A percentile compares a stretch with the other conserved stretches of the same genome.
phyloP scores from a whole-genome alignment of 2,329 filamentous ascomycete species.

The Sporothrix inflata region DNA sequence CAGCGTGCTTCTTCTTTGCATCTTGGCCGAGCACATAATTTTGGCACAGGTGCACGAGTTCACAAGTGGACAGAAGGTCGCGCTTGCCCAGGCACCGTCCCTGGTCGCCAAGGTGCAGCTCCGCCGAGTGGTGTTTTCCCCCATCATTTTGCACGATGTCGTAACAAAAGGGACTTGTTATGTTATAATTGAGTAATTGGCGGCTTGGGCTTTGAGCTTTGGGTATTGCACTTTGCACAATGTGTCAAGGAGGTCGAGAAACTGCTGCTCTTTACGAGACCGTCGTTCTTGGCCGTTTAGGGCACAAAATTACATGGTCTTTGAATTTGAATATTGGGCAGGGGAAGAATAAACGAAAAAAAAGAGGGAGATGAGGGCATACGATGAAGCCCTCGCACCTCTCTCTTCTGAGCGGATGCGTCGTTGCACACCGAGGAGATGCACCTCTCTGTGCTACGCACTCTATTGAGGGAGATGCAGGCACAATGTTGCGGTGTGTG shows the following conservation, averaged over 20 bases:
- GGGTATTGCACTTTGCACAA: background rate
- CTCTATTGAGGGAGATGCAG: no score
- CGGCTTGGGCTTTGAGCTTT: background rate
- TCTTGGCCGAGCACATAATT: background rate
- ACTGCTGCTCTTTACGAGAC: background rate
- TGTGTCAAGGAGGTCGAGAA: background rate
- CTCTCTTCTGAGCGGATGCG: background rate
- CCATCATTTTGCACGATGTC: background rate
- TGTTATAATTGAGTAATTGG: conserved; percentile 10
- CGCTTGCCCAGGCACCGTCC: background rate
- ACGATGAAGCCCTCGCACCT: no score
- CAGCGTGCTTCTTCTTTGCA: background rate
- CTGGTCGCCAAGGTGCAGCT: background rate
- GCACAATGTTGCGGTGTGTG: background rate
- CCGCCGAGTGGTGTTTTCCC: background rate
- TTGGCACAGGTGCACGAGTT: background rate
- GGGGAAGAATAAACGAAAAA: background rate
- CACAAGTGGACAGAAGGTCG: background rate
- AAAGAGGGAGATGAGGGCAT: background rate
- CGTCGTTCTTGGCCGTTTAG: background rate
- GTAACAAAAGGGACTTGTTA: background rate
- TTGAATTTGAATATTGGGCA: background rate
- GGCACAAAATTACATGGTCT: background rate
- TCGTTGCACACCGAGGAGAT: conserved; percentile 9
- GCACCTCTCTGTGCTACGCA: background rate